Evolutionary conservation across 441 rosid genomes (phyloP).

Genomic region (Adansonia grandidieri): DNA sequence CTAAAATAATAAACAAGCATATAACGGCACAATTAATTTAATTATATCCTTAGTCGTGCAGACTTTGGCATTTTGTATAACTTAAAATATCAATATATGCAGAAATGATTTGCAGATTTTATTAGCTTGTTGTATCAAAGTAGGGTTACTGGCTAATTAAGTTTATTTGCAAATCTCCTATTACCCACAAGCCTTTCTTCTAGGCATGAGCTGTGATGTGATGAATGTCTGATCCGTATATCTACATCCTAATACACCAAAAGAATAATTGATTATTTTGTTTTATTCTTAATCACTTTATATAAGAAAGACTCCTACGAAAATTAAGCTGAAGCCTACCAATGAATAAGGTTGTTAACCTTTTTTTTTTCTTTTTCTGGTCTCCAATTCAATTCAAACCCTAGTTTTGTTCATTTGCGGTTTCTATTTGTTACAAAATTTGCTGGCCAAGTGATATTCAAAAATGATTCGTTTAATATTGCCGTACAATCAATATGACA

Average conservation of each 20-base stretch:
- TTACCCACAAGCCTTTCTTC: not conserved
- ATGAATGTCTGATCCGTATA: not conserved
- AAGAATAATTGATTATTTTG: not conserved
- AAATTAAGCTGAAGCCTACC: not conserved
- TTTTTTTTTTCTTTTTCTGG: not conserved
- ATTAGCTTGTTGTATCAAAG: not conserved
- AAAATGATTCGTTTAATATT: not conserved
- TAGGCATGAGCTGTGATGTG: not conserved
- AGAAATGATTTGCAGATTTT: not conserved
- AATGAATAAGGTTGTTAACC: not conserved
- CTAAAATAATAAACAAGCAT: not conserved
- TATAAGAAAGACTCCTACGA: not conserved
- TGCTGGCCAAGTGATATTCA: not conserved
- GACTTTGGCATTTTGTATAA: not conserved
- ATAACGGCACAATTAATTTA: constrained; percentile 1
- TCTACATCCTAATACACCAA: not conserved
- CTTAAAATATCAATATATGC: not conserved
- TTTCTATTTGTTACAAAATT: not conserved
- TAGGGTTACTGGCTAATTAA: not conserved
- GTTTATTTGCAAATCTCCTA: not conserved
- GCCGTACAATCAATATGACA: not conserved
- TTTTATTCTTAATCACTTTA: not conserved
- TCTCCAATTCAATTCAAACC: not conserved
- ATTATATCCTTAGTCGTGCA: not conserved
- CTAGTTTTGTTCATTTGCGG: not conserved